Percentiles rank a stretch among this genome's conserved stretches.
Evolutionary conservation across 768 basidiomycete genomes (phyloP).

Genomic region (Mycena chlorophos): DNA sequence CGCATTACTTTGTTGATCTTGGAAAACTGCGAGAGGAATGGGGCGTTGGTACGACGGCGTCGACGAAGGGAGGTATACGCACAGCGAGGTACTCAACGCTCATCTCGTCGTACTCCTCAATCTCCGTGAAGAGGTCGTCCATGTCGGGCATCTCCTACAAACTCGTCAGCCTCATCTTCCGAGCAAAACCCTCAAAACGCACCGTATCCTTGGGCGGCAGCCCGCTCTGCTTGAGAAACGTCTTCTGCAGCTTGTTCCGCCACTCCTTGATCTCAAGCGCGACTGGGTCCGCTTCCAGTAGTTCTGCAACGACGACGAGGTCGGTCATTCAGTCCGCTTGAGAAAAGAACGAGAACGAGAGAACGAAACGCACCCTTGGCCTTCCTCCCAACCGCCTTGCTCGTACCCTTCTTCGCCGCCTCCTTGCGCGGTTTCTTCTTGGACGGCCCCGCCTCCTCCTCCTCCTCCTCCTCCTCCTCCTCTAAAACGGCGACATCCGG

Average conservation of each 20-base stretch:
- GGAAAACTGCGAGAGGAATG: slow-evolving; percentile 49
- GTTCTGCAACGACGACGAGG: slow-evolving; percentile 32
- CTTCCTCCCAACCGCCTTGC: too few species aligned
- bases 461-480: slow-evolving; percentile 21
- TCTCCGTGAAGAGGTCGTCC: slow-evolving; percentile 70
- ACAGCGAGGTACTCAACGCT: slow-evolving; percentile 74
- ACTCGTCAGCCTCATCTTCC: background rate
- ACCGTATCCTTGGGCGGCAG: slow-evolving; percentile 61
- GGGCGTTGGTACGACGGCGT: background rate
- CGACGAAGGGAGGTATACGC: too few species aligned
- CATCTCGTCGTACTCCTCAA: slow-evolving; percentile 76
- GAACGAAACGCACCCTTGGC: too few species aligned
- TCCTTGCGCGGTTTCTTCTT: too few species aligned
- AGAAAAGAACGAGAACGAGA: too few species aligned
- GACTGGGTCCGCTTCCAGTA: slow-evolving; percentile 68
- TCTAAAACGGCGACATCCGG: too few species aligned
- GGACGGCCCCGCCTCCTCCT: too few species aligned
- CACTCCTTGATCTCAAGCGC: slow-evolving; percentile 78
- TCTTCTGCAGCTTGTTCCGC: slow-evolving; percentile 91
- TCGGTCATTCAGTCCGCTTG: too few species aligned
- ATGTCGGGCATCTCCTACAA: slow-evolving; percentile 73
- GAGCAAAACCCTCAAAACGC: slow-evolving; percentile 13
- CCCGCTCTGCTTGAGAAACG: slow-evolving; percentile 73
- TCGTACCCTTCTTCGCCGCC: too few species aligned
- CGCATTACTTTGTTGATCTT: slow-evolving; percentile 90